Evolutionary conservation across 2,329 filamentous ascomycete species (phyloP), one percentile per base, ranked within the genome.

Genomic region (Epichloe baconii): DNA sequence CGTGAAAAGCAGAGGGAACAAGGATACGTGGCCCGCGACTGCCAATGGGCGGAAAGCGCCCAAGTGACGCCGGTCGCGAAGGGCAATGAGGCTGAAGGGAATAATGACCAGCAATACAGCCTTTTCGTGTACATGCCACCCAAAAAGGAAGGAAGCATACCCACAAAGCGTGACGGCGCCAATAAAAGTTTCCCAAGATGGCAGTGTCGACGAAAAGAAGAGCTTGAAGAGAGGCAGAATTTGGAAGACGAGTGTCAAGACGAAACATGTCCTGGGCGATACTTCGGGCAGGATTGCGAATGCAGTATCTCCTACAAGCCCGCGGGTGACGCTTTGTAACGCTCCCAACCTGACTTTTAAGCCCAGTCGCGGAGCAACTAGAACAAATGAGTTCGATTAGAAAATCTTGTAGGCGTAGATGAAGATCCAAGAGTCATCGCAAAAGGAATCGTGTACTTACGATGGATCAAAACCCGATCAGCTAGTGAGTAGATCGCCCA

Each of bases 61-160:
- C 35, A 97, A 82, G 63, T 95, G 90, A 26, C 93, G 83, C 48
- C 93, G 81, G 65, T 97, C 90, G 64, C 85, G 86, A 48, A 97
- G 79, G 0, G 91, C 90, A 54, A 97, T 84, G 54, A 98, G 77
- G 59, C 87, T 94, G 73, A 97, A 97, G 0, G 93, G 93, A 47
- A 97, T 86, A 57, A 98, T 89, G 62, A 97, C 85, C 19, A 97
- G 79, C 21, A 98, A 77, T 52, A 98, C 86, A 1, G 93, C 93
- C 68, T 98, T 98, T 65, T 98, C 93, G 61, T 98, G 93, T 8
- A 98, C 93, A 63, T 98, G 93, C 89, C 91, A 98, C 52, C 93
- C 91, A 60, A 97, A 97, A 10, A 98, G 76, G 70, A 98, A 98
- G 0, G 91, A 96, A 0, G 91, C 86, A 64, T 96, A 98, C 53